Evolutionary conservation across 352 stramenopile species (phyloP), one percentile per base, ranked within the genome.

Genomic region (Globisporangium barbulae): DNA sequence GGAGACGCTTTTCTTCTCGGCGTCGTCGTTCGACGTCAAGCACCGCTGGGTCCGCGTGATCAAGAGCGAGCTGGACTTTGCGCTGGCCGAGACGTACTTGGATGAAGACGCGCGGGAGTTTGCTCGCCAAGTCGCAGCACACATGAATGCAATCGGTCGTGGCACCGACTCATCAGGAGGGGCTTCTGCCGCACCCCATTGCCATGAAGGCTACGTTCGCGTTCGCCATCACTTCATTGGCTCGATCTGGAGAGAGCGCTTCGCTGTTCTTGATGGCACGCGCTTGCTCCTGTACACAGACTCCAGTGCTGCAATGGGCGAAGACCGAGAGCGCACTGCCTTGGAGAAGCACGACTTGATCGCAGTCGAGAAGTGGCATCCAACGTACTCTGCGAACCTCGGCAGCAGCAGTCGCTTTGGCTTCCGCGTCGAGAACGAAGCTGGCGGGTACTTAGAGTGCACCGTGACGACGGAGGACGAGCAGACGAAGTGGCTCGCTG

Each of bases 361-460:
- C 3, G 64, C 69, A 0, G 73, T 82, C 3, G 61, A 83, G 25
- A 73, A 83, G 48, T 91, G 82, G 81, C 69, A 76, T 31, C 69
- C 74, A n/a, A 71, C 79, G 22, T 76, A 75, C 42, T 68, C 61
- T 0, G 67, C 59, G 19, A 70, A 67, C 12, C 55, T 64, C 2
- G 62, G 64, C 1, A 68, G 59, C n/a, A 49, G 59, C 2, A 61
- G 55, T 58, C 68, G 72, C 3, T 67, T 73, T 17, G 78, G 79
- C 2, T 78, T 93, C 35, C 79, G 79, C n/a, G 60, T 88, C 22
- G 76, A 87, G 52, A 91, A 87, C 5, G 78, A 79, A 22, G 79
- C 74, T 25, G 76, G 80, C 2, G 80, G 78, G 47, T 86, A 78
- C 56, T 70, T 93, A 28, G 84, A 91, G 61, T 77, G 79, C 59